phyloP scores from a whole-genome alignment of 2,329 filamentous ascomycete genomes.

The Aspergillus pseudotamarii region DNA sequence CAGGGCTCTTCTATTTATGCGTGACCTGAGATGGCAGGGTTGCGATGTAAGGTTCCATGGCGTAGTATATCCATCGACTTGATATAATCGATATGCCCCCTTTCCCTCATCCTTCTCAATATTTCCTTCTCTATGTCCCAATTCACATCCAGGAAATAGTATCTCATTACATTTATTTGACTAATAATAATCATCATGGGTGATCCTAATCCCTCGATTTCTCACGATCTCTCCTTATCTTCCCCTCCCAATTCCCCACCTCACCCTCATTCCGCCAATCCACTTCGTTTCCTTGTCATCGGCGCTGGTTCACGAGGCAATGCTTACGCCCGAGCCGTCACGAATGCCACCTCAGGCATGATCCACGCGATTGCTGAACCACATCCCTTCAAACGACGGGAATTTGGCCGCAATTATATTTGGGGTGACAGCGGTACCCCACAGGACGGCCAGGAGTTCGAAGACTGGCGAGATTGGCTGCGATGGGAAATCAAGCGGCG shows the following conservation, averaged over 20 bases:
- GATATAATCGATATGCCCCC: neutral
- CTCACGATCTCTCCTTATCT: neutral
- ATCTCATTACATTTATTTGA: neutral
- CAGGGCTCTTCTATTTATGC: neutral
- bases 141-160: neutral
- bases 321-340: slow-evolving; percentile 71
- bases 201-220: neutral
- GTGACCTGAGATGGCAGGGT: neutral
- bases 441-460: slow-evolving; percentile 68
- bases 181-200: neutral
- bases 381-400: slow-evolving; percentile 71
- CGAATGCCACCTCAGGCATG: slow-evolving; percentile 65
- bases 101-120: neutral
- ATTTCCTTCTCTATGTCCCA: neutral
- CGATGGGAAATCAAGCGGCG: slow-evolving; percentile 69
- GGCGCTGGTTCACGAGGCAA: slow-evolving; percentile 80
- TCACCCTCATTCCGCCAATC: slow-evolving; percentile 7
- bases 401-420: slow-evolving; percentile 72
- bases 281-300: slow-evolving; percentile 72
- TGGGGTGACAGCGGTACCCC: slow-evolving; percentile 60
- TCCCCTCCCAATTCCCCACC: neutral
- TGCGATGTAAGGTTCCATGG: neutral
- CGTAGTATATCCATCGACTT: neutral
- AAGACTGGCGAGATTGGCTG: slow-evolving; percentile 75
- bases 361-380: slow-evolving; percentile 83